These are phyloP conservation scores for Scheffersomyces segobiensis DNA, from an alignment of 1,139 yeast genomes.

Conservation along the genomic window DNA sequence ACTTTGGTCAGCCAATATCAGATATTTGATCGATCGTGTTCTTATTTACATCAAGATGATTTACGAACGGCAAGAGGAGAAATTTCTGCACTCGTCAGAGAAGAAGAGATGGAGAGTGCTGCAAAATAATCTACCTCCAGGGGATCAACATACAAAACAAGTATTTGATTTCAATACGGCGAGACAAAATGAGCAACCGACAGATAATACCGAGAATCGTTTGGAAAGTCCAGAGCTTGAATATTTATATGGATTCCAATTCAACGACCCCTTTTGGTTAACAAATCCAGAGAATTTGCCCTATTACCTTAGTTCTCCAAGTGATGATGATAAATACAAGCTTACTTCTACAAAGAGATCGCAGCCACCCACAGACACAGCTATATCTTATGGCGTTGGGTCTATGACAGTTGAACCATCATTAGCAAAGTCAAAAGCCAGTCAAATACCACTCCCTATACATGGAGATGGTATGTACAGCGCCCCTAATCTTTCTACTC, in stretches of 20 bases:
- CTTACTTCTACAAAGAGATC: background rate
- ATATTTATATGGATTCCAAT: conserved; percentile 27
- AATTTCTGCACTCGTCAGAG: background rate
- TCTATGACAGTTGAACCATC: background rate
- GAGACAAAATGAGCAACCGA: background rate
- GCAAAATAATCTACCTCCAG: background rate
- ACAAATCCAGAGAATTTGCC: conserved; percentile 44
- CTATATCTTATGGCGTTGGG: background rate
- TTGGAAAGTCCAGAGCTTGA: conserved; percentile 12
- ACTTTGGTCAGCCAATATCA: conserved; percentile 41
- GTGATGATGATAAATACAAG: conserved; percentile 22
- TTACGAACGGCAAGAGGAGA: conserved; percentile 19
- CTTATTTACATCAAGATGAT: conserved; percentile 31
- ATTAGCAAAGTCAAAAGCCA: background rate
- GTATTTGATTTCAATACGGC: background rate
- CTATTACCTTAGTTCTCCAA: conserved; percentile 37
- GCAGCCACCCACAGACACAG: background rate
- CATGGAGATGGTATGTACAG: background rate
- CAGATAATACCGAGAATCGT: background rate
- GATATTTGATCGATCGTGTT: conserved; percentile 33
- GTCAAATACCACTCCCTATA: background rate
- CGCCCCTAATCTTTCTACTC: background rate
- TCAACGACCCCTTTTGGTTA: conserved; percentile 47
- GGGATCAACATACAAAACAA: background rate
- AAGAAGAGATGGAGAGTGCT: conserved; percentile 1